Conservation (phyloP, 2,329 filamentous ascomycete genomes). For the Mycosphaerella sp. region DNA sequence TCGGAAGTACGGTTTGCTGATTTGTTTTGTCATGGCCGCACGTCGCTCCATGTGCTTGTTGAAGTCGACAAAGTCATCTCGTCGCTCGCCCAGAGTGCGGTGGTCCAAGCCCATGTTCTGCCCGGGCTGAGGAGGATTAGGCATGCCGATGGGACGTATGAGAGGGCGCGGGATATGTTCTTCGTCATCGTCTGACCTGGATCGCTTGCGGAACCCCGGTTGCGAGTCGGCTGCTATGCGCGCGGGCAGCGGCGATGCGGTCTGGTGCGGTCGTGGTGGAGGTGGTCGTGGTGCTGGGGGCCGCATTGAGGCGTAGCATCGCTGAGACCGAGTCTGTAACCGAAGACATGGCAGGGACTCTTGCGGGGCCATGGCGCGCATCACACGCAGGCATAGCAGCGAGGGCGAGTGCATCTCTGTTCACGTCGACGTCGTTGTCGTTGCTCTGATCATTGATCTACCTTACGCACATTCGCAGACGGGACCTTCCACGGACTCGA, state of each 20-base stretch:
- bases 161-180: conserved; percentile 51
- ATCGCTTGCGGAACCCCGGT: conserved; percentile 22
- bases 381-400: conserved; percentile 24
- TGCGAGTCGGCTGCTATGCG: conserved; percentile 18
- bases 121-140: conserved; percentile 63
- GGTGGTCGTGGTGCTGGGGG: conserved; percentile 22
- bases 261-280: conserved; percentile 12
- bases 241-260: conserved; percentile 10
- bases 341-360: conserved; percentile 2
- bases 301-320: conserved; percentile 25
- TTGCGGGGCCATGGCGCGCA: conserved; percentile 26
- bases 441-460: neutral
- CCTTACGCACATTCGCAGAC: too few relatives aligned
- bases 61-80: conserved; percentile 76
- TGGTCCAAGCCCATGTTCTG: conserved; percentile 75
- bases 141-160: conserved; percentile 74
- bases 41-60: conserved; percentile 75
- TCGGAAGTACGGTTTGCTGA: conserved; percentile 86
- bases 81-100: conserved; percentile 60
- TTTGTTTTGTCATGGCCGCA: conserved; percentile 67
- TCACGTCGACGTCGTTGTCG: conserved; percentile 26
- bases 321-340: neutral
- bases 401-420: conserved; percentile 21
- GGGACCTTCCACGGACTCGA: too few relatives aligned
- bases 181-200: conserved; percentile 27